Evolutionary conservation across 768 basidiomycete genomes (phyloP), one percentile per base, ranked within the genome.

Genomic region (Tricholoma sp.): DNA sequence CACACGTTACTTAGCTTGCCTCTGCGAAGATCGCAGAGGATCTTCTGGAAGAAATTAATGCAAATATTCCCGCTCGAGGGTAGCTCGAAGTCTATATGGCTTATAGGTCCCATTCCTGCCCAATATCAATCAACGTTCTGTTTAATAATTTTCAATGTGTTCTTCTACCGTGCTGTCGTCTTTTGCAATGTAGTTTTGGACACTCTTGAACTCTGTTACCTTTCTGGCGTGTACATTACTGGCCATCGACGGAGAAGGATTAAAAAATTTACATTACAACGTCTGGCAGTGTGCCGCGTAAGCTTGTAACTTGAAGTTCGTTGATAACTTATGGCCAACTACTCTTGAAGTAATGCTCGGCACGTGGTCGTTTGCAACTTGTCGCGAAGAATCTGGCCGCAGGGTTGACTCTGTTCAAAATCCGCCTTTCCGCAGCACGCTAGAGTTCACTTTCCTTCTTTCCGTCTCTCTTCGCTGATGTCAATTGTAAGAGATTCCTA

Each of bases 11-110:
- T 11, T 52, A 90, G 88, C 78, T 88, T 18, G 72, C 82, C 42
- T 88, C 76, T 65, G 81, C 85, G 41, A 88, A 88, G 72, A 81
- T 88, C 58, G 87, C 88, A 7, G 74, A 79, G 59, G 88, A 89
- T 47, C 74, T 91, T 34, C 69, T 89, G 57, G 82, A 86, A 54
- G 77, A 79, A 61, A 79, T 83, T 48, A 71, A 74, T 49, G 72
- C 74, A 47, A 76, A 80, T 65, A 74, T 81, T 59, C 80, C 80
- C 48, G 50, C 69, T 18, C 73, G 48, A 55, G 41, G 15, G 10
- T 36, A 10, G 24, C 11, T 31, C 12, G 45, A 28, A 29, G 45
- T 29, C 29, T 6, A 15, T 32, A 49, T 32, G 47, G 20, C 29
- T 31, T n/a, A 31, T 6, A 15, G 31, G 7, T 28, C 13, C 29